A percentile compares a stretch with the other conserved stretches of the same genome.
phyloP scores from a whole-genome alignment of 495 filamentous ascomycete species.

The Daldinia concentrica region DNA sequence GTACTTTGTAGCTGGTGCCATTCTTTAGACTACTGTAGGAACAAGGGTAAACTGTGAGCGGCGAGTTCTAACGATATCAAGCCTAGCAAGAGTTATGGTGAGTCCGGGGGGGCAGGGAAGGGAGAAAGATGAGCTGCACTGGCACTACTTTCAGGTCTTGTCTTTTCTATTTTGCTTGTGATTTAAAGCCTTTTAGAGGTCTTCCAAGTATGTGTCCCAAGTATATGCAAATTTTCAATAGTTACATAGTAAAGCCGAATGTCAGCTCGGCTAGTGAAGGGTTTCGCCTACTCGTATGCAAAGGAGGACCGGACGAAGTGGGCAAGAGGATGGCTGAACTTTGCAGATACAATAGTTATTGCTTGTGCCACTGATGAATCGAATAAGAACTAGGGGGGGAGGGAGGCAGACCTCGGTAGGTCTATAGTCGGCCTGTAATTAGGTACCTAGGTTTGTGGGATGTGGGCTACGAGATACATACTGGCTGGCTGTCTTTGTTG shows the following conservation, averaged over 20 bases:
- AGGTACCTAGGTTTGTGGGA: slow-evolving; percentile 21
- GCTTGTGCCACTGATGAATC: slow-evolving; percentile 33
- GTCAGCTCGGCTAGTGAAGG: slow-evolving; percentile 37
- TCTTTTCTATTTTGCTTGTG: not conserved
- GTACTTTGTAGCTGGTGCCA: slow-evolving; percentile 22
- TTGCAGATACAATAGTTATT: slow-evolving; percentile 27
- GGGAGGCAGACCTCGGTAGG: slow-evolving; percentile 24
- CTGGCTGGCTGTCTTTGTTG: not conserved
- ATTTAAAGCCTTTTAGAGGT: not conserved
- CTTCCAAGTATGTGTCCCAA: not conserved
- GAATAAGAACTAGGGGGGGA: slow-evolving; percentile 15
- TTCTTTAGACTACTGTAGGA: slow-evolving; percentile 41
- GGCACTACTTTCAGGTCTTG: not conserved
- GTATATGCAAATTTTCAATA: not conserved
- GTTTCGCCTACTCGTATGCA: slow-evolving; percentile 21
- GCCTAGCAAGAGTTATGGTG: slow-evolving; percentile 25
- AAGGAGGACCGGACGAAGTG: slow-evolving; percentile 3
- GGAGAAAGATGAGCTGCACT: slow-evolving; percentile 8
- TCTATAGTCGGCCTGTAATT: slow-evolving; percentile 13
- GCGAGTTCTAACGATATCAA: slow-evolving; percentile 37
- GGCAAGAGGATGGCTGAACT: slow-evolving; percentile 32
- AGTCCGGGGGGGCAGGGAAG: slow-evolving; percentile 21
- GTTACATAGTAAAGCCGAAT: not conserved
- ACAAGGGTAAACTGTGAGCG: slow-evolving; percentile 39
- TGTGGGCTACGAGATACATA: not conserved